Evolutionary conservation across 2,329 filamentous ascomycete genomes (phyloP).

Genomic region (Chrysosporium keratinophilum): DNA sequence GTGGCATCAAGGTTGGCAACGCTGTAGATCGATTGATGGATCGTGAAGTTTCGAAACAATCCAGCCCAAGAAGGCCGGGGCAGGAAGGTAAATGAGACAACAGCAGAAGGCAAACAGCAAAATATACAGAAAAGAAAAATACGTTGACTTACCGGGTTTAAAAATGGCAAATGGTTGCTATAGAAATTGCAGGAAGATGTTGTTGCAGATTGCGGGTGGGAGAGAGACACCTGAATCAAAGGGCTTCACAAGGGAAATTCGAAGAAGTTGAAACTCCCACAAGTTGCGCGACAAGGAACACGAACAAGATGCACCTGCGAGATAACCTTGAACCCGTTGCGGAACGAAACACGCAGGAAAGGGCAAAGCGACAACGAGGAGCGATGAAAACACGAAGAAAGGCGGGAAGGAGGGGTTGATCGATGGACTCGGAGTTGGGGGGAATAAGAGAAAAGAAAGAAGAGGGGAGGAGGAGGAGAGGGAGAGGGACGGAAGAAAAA

Average conservation of each 20-base stretch:
- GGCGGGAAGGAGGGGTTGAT: conserved; percentile 4
- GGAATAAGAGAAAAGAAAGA: conserved; percentile 8
- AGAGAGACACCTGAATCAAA: neutral
- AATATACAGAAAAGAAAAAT: neutral
- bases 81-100: neutral
- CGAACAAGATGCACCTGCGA: conserved; percentile 6
- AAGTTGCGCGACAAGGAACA: conserved; percentile 5
- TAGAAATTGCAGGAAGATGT: neutral
- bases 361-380: conserved; percentile 4
- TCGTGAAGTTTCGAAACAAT: conserved; percentile 10
- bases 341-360: conserved; percentile 8
- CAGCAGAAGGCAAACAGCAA: neutral
- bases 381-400: conserved; percentile 3
- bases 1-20: neutral
- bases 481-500: neutral
- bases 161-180: neutral
- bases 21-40: neutral
- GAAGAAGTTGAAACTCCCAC: neutral
- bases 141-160: conserved; percentile 2
- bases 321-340: conserved; percentile 11
- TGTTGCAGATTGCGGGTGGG: neutral
- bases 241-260: neutral
- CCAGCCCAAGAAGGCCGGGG: neutral
- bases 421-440: conserved; percentile 1
- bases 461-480: neutral